A percentile compares a stretch with the other conserved stretches of the same genome.
phyloP scores from a whole-genome alignment of 2,329 filamentous ascomycete species.

The Pyrenophora graminea region DNA sequence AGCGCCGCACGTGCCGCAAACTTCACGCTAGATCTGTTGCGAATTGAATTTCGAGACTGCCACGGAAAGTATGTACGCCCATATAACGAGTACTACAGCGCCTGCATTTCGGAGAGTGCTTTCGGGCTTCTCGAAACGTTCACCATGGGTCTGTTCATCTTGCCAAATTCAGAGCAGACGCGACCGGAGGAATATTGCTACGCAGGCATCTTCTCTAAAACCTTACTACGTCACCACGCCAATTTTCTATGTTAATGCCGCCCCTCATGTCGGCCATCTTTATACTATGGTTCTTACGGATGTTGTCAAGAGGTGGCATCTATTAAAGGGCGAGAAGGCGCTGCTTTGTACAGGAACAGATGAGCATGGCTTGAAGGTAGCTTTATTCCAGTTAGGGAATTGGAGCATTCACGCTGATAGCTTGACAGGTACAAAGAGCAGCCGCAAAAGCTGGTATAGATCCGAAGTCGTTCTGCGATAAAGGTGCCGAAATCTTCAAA shows the following conservation, averaged over 20 bases:
- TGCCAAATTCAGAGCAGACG: constrained; percentile 24
- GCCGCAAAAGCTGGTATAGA: constrained; percentile 71
- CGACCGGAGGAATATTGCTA: constrained; percentile 25
- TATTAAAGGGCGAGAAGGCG: constrained; percentile 71
- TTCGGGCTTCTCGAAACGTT: constrained; percentile 16
- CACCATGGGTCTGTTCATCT: constrained; percentile 31
- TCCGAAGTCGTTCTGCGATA: constrained; percentile 86
- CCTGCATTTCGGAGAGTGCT: constrained; percentile 24
- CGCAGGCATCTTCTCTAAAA: constrained; percentile 56
- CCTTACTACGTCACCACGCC: constrained; percentile 95
- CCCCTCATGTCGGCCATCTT: constrained; percentile 91
- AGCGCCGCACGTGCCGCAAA: constrained; percentile 19
- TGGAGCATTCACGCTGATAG: constrained; percentile 2
- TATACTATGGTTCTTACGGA: constrained; percentile 92
- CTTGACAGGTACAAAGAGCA: constrained; percentile 75
- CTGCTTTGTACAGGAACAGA: constrained; percentile 90
- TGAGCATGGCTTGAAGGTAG: constrained; percentile 90
- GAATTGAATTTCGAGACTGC: constrained; percentile 17
- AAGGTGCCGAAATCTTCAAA: constrained; percentile 78
- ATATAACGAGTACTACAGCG: constrained; percentile 23
- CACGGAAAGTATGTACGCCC: constrained; percentile 37
- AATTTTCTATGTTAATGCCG: constrained; percentile 99
- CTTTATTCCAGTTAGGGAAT: not conserved
- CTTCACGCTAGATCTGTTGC: constrained; percentile 20
- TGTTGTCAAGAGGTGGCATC: constrained; percentile 88